These are phyloP conservation scores for Persicaria tinctoria DNA, from an alignment of 148 eudicot species.

Conservation along the genomic window DNA sequence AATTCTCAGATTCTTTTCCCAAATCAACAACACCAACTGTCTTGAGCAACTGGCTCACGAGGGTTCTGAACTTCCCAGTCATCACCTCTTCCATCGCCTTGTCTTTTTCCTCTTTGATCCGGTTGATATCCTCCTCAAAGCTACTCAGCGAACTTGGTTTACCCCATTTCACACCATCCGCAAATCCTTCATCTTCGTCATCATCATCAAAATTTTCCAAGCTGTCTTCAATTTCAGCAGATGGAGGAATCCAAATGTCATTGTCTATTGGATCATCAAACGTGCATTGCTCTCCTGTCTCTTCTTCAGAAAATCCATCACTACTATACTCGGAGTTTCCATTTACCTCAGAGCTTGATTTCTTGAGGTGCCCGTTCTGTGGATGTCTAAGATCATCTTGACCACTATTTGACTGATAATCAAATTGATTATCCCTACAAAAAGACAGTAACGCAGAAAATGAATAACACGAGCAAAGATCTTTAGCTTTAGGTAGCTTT, in stretches of 20 bases:
- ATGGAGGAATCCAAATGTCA: slow-evolving; percentile 75
- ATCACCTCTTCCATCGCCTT: slow-evolving; percentile 61
- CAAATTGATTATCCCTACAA: slow-evolving; percentile 10
- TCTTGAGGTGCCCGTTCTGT: slow-evolving; percentile 18
- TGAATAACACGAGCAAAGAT: not conserved
- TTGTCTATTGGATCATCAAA: slow-evolving; percentile 33
- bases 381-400: not conserved
- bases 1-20: slow-evolving; percentile 35
- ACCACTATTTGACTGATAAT: not conserved
- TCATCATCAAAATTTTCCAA: slow-evolving; percentile 53
- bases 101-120: slow-evolving; percentile 48
- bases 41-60: slow-evolving; percentile 64
- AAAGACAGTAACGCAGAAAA: not conserved
- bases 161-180: slow-evolving; percentile 52
- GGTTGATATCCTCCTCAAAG: slow-evolving; percentile 34
- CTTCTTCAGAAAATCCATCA: slow-evolving; percentile 24
- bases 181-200: slow-evolving; percentile 68
- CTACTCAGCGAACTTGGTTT: slow-evolving; percentile 49
- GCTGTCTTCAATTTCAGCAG: slow-evolving; percentile 58
- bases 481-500: slow-evolving; percentile 14
- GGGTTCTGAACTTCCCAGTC: slow-evolving; percentile 75
- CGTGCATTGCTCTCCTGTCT: slow-evolving; percentile 23
- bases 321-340: slow-evolving; percentile 15
- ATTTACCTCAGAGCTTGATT: slow-evolving; percentile 21
- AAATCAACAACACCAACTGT: slow-evolving; percentile 40